phyloP scores from a whole-genome alignment of 768 basidiomycete genomes.

The Macrolepiota dolichaula region DNA sequence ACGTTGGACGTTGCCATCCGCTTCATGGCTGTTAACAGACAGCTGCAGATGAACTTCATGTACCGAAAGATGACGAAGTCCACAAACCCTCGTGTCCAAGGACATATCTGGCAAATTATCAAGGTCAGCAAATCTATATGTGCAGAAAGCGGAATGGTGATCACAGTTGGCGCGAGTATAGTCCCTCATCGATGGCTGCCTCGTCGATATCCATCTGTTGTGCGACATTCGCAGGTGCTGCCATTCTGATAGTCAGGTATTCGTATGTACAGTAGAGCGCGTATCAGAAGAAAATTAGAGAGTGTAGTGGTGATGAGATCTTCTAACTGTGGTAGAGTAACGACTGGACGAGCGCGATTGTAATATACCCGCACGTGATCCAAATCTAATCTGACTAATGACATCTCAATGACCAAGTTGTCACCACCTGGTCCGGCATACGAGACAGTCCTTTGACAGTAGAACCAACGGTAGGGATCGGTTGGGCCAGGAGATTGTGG shows the following conservation, averaged over 20 bases:
- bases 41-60: slow-evolving; percentile 2
- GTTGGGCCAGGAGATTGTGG: not conserved
- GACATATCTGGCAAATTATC: slow-evolving; percentile 58
- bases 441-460: no score
- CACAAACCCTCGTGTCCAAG: slow-evolving; percentile 89
- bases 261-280: slow-evolving; percentile 13
- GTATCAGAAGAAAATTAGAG: slow-evolving; percentile 9
- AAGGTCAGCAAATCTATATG: not conserved
- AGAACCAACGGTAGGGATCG: no score
- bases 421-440: not conserved
- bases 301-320: slow-evolving; percentile 1
- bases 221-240: slow-evolving; percentile 33
- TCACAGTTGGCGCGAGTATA: slow-evolving; percentile 92
- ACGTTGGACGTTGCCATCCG: slow-evolving; percentile 97
- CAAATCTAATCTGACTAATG: slow-evolving; percentile 11
- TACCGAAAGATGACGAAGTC: not conserved
- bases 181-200: slow-evolving; percentile 85
- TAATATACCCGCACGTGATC: slow-evolving; percentile 18
- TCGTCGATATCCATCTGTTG: slow-evolving; percentile 83
- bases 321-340: not conserved
- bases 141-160: not conserved
- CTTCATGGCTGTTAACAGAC: slow-evolving; percentile 84
- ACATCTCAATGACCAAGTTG: not conserved
- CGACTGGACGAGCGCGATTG: slow-evolving; percentile 5
- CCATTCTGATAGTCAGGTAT: slow-evolving; percentile 24